A percentile compares a stretch with the other conserved stretches of the same genome.
These are phyloP conservation scores for Solanum corneliomulleri DNA, from an alignment of 257 asterid species.

Conservation along the genomic window DNA sequence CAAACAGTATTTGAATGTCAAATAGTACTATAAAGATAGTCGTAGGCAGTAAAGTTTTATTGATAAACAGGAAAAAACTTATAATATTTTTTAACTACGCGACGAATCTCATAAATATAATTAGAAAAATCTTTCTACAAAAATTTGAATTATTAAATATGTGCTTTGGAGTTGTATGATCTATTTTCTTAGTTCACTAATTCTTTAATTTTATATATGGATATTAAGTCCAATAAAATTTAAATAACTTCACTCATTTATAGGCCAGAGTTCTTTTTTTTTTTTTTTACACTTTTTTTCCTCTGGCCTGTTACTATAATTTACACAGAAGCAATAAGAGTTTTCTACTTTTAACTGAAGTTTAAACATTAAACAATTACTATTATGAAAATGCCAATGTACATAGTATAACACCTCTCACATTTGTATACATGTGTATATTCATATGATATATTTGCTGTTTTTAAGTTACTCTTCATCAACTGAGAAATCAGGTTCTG, in stretches of 20 bases:
- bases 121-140: no score
- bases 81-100: no score
- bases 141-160: no score
- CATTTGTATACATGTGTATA: background rate
- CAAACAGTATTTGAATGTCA: background rate
- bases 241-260: background rate
- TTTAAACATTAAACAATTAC: background rate
- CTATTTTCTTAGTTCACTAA: background rate
- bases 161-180: background rate
- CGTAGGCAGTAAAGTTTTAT: no score
- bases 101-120: no score
- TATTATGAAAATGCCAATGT: background rate
- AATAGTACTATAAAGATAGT: background rate
- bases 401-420: background rate
- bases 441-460: background rate
- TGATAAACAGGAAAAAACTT: no score
- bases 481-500: constrained; percentile 82
- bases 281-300: background rate
- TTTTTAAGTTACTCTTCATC: constrained; percentile 38
- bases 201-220: background rate
- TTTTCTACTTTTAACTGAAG: background rate
- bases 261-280: background rate
- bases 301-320: background rate
- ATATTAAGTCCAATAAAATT: background rate
- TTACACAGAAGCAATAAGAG: background rate